Percentiles rank a stretch among this genome's conserved stretches.
phyloP scores from a whole-genome alignment of 805 yeast genomes.

The Metschnikowia gelsemii region DNA sequence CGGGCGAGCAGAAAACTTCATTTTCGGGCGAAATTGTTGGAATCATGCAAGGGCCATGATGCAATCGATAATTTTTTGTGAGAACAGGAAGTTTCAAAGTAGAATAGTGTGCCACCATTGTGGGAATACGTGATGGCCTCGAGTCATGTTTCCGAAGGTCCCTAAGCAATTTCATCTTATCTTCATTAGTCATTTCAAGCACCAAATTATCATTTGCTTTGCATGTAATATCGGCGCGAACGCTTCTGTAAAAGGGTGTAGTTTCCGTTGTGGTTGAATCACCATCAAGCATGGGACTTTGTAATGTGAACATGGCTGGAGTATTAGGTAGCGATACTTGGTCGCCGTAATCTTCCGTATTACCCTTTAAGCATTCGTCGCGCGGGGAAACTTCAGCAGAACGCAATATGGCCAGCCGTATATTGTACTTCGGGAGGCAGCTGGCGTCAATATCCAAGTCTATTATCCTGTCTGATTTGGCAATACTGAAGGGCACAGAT shows the following conservation, averaged over 20 bases:
- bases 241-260: conserved; percentile 8
- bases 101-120: conserved; percentile 24
- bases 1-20: conserved; percentile 31
- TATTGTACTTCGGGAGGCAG: conserved; percentile 8
- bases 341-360: background rate
- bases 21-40: conserved; percentile 34
- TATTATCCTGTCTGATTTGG: conserved; percentile 30
- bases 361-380: background rate
- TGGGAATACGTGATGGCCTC: conserved; percentile 26
- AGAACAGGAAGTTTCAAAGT: conserved; percentile 26
- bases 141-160: background rate
- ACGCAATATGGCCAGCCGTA: conserved; percentile 11
- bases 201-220: background rate
- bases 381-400: conserved; percentile 4
- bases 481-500: conserved; percentile 34
- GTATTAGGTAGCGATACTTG: conserved; percentile 9
- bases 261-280: conserved; percentile 8
- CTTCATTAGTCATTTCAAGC: background rate
- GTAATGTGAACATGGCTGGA: conserved; percentile 8
- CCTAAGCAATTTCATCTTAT: background rate
- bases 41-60: conserved; percentile 21
- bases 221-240: background rate
- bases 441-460: conserved; percentile 21
- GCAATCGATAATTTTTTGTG: conserved; percentile 19
- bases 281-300: conserved; percentile 2